These are phyloP conservation scores for Metarhizium brunneum DNA, from an alignment of 2,329 filamentous ascomycete species.

Conservation along the genomic window DNA sequence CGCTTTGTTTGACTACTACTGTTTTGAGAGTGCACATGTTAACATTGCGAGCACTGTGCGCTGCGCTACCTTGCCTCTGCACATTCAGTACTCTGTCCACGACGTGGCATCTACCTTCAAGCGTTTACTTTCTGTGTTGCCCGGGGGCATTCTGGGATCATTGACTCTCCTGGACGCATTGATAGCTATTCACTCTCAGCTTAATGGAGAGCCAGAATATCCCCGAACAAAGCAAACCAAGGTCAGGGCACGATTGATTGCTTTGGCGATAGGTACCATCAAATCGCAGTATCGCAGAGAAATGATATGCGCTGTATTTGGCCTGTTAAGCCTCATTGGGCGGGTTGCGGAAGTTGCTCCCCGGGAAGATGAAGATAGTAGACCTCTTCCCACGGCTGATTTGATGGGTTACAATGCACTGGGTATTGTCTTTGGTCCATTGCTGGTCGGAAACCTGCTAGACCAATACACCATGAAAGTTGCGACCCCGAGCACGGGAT, in stretches of 20 bases:
- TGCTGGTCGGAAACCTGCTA: constrained; percentile 50
- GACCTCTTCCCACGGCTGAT: constrained; percentile 44
- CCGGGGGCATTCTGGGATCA: constrained; percentile 58
- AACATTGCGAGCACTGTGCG: constrained; percentile 49
- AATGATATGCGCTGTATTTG: constrained; percentile 58
- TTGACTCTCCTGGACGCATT: constrained; percentile 52
- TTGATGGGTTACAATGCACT: constrained; percentile 56
- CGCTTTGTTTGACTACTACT: constrained; percentile 56
- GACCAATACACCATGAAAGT: constrained; percentile 39
- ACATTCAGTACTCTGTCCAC: constrained; percentile 50
- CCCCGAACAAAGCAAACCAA: constrained; percentile 44
- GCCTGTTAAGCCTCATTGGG: constrained; percentile 52
- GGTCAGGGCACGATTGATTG: constrained; percentile 55
- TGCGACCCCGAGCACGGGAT: constrained; percentile 30
- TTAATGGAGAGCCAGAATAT: constrained; percentile 41
- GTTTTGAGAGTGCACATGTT: constrained; percentile 35
- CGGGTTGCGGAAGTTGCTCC: constrained; percentile 43
- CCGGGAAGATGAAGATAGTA: constrained; percentile 41
- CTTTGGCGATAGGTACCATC: constrained; percentile 51
- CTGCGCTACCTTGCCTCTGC: constrained; percentile 47
- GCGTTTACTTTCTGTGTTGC: constrained; percentile 50
- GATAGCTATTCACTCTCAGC: constrained; percentile 49
- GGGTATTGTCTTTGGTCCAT: constrained; percentile 55
- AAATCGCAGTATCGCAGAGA: constrained; percentile 51
- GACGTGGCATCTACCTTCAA: constrained; percentile 63